Evolutionary conservation across 495 filamentous ascomycete species (phyloP), one percentile per base, ranked within the genome.

Genomic region (Saxophila tyrrhenica): DNA sequence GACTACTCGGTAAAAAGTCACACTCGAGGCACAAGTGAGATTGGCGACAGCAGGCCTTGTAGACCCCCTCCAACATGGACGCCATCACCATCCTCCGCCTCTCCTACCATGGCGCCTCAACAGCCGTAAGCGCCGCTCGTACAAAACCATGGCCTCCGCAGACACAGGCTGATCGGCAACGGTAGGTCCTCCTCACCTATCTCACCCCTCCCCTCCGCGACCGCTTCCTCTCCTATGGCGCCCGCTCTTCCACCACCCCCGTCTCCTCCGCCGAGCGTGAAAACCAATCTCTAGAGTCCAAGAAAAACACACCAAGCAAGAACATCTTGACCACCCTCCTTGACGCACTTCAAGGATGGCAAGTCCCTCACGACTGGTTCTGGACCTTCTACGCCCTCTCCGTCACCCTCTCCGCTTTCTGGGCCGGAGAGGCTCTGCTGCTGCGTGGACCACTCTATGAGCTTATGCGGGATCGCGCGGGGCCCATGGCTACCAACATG

Each of bases 281-380:
- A 38, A 35, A 55, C 21, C 22, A 38, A 41, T 20, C 21, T 11
- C 57, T 63, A 19, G 62, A 62, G 23, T n/a, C 29, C 23, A 41
- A 46, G 15, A 48, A 29, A 23, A 47, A 50, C 51, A 51, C 59
- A 44, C 53, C 67, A 24, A 32, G 15, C 32, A 48, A 9, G 5
- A 48, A 23, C 23, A 25, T 48, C 20, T 11, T 48, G 9, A 16
- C 45, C 20, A 3, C 13, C 24, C 19, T 48, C 13, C 23, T 48
- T 23, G 45, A 48, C 23, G 21, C 23, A 9, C 9, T 48, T 21
- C 11, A 13, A 17, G 8, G 10, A 11, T 48, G 41, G 52, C 24
- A 22, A 63, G 85, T 97, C 11, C 89, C 94, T 2, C 92, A 96
- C 66, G 71, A 75, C 49, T 98, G 83, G 75, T 98, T 98, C 69